Conservation (phyloP, 2,329 filamentous ascomycete species). For the Ceratocystis eucalypticola region DNA sequence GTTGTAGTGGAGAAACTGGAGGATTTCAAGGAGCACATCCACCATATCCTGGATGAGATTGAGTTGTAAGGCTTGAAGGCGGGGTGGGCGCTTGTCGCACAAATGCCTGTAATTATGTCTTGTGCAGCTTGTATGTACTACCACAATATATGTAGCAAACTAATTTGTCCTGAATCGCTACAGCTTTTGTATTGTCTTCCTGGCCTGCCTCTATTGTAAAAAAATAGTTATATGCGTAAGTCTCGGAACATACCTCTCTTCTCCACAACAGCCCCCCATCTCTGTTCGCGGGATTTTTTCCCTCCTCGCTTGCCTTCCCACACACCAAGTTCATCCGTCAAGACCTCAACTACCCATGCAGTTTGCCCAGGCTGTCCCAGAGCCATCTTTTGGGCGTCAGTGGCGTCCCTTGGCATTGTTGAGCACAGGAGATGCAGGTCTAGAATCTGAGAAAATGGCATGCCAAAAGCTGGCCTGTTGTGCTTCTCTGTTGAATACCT, state of each 20-base stretch:
- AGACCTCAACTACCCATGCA: slow-evolving; percentile 37
- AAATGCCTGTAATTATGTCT: neutral
- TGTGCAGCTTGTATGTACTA: neutral
- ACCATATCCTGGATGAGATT: slow-evolving; percentile 10
- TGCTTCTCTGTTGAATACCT: slow-evolving; percentile 22
- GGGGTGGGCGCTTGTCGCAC: too few relatives aligned
- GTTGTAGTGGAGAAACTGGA: neutral
- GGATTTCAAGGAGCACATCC: slow-evolving; percentile 7
- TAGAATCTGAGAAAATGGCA: slow-evolving; percentile 40
- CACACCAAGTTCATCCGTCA: slow-evolving; percentile 37
- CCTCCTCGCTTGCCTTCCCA: slow-evolving; percentile 27
- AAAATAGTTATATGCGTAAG: neutral
- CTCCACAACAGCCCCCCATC: slow-evolving; percentile 39
- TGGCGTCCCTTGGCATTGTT: slow-evolving; percentile 29
- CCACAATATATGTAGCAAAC: neutral
- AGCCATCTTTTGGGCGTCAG: slow-evolving; percentile 28
- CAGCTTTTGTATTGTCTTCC: neutral
- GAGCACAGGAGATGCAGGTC: slow-evolving; percentile 42
- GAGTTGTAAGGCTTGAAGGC: slow-evolving; percentile 8
- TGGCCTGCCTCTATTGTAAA: neutral
- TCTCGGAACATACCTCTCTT: slow-evolving; percentile 28
- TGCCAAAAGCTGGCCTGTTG: slow-evolving; percentile 40
- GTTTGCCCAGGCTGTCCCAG: slow-evolving; percentile 8
- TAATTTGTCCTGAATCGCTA: neutral
- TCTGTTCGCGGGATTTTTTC: slow-evolving; percentile 35